Conservation (phyloP, 257 asterid species). For the Cruciata laevipes region DNA sequence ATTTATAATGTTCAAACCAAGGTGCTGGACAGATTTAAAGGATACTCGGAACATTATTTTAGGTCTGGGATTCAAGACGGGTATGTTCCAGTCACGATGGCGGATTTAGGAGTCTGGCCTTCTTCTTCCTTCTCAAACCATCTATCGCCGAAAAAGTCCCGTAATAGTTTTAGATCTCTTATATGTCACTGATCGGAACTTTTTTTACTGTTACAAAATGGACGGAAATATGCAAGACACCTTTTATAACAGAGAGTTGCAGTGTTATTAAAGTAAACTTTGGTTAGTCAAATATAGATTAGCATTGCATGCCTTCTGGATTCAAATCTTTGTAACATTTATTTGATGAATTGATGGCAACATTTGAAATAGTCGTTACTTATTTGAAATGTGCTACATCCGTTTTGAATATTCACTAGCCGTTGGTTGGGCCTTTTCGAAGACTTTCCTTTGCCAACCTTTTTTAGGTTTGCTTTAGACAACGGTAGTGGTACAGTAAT, state of each 20-base stretch:
- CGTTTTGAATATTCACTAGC: conserved; percentile 8
- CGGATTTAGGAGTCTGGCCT: neutral
- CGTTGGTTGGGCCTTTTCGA: neutral
- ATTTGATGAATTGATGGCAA: neutral
- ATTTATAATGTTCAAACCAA: neutral
- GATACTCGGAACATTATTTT: too few species aligned
- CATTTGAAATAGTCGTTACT: too few species aligned
- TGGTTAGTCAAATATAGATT: neutral
- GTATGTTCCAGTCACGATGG: neutral
- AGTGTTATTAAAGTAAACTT: neutral
- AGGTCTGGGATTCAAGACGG: too few species aligned
- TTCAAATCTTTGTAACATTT: neutral
- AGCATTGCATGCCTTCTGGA: neutral
- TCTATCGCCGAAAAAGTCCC: neutral
- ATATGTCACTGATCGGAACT: too few species aligned
- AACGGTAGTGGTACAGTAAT: neutral
- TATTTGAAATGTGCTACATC: neutral
- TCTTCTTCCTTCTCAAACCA: neutral
- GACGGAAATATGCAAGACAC: too few species aligned
- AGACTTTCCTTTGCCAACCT: neutral
- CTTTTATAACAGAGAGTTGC: too few species aligned
- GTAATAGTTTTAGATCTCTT: too few species aligned
- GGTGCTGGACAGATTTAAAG: neutral
- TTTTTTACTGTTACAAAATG: too few species aligned
- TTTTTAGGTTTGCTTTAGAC: conserved; percentile 6